A percentile compares a stretch with the other conserved stretches of the same genome.
phyloP scores from a whole-genome alignment of 2,329 filamentous ascomycete species.

The Aspergillus luchuensis region DNA sequence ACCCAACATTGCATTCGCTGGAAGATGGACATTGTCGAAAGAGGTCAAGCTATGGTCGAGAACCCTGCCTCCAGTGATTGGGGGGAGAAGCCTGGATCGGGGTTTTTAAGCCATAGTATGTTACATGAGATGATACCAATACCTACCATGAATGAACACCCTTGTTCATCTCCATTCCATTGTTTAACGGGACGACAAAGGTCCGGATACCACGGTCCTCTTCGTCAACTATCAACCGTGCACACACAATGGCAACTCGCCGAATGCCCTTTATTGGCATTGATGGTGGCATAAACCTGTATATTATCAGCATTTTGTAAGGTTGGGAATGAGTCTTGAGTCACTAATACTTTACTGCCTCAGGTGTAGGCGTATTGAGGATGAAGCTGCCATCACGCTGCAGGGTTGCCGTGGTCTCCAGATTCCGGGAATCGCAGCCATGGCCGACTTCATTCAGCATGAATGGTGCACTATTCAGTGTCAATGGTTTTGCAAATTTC shows the following conservation, averaged over 20 bases:
- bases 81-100: constrained; percentile 10
- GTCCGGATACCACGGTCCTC: constrained; percentile 22
- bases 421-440: constrained; percentile 15
- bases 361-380: neutral
- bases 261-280: constrained; percentile 15
- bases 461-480: neutral
- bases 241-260: constrained; percentile 20
- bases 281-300: constrained; percentile 24
- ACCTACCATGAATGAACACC: neutral
- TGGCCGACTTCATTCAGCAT: constrained; percentile 20
- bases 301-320: neutral
- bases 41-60: constrained; percentile 24
- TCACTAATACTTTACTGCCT: neutral
- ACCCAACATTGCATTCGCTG: constrained; percentile 16
- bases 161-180: constrained; percentile 18
- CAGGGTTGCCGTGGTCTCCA: constrained; percentile 17
- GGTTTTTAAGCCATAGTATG: no score
- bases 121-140: no score
- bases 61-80: constrained; percentile 6
- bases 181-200: constrained; percentile 19
- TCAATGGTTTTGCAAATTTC: neutral
- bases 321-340: no score
- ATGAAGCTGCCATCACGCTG: constrained; percentile 11
- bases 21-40: constrained; percentile 20
- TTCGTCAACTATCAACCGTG: constrained; percentile 18